phyloP scores from a whole-genome alignment of 768 basidiomycete genomes.

The Podaxis mareebaensis region DNA sequence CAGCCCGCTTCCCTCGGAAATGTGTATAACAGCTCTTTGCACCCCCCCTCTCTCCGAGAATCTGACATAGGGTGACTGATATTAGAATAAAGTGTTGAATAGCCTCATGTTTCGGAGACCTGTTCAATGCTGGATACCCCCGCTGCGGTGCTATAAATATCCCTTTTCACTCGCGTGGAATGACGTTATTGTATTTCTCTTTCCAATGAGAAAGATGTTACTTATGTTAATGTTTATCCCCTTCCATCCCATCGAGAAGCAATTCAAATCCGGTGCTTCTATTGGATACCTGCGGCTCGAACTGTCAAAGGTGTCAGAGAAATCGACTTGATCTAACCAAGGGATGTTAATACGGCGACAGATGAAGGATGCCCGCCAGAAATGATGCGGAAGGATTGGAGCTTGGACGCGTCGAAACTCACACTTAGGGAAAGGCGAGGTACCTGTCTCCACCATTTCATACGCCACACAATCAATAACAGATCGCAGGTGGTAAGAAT shows the following conservation, averaged over 20 bases:
- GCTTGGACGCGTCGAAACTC: too few relatives aligned
- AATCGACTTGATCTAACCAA: background rate
- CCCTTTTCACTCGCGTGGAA: background rate
- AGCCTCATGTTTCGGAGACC: conserved; percentile 6
- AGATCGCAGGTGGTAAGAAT: too few relatives aligned
- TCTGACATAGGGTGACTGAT: background rate
- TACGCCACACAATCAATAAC: too few relatives aligned
- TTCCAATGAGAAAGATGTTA: background rate
- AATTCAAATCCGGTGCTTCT: background rate
- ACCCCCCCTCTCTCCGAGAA: background rate
- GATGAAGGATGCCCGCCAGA: too few relatives aligned
- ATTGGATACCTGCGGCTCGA: background rate
- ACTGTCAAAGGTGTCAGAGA: background rate
- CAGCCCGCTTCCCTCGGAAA: too few relatives aligned
- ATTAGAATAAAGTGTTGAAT: background rate
- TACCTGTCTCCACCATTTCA: too few relatives aligned
- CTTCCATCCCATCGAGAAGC: background rate
- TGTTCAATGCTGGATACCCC: background rate
- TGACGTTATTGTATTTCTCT: too few relatives aligned
- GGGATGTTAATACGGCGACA: too few relatives aligned
- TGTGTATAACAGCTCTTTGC: too few relatives aligned
- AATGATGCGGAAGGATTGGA: too few relatives aligned
- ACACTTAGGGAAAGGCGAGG: too few relatives aligned
- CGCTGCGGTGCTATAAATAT: too few relatives aligned
- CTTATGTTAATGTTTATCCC: background rate